phyloP scores from a whole-genome alignment of 495 filamentous ascomycete species.

The Penicillium cinerascens region DNA sequence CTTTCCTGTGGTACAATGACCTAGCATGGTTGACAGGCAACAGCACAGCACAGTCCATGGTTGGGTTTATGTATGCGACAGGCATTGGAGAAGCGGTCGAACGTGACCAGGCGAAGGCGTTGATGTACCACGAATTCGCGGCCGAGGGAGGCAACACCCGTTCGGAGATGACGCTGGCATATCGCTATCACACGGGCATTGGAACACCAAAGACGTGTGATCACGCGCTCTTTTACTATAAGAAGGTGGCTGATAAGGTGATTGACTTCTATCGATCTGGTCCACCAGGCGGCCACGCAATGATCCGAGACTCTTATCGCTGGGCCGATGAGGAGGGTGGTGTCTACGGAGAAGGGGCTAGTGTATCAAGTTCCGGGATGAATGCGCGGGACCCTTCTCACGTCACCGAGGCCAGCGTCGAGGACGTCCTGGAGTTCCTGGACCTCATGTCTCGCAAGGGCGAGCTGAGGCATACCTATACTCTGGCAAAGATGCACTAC shows the following conservation, averaged over 20 bases:
- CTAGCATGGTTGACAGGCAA: constrained; percentile 80
- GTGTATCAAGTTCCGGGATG: constrained; percentile 83
- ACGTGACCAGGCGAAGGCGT: constrained; percentile 84
- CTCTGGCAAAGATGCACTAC: constrained; percentile 82
- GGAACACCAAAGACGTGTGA: constrained; percentile 84
- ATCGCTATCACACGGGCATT: constrained; percentile 81
- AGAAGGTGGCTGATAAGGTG: constrained; percentile 89
- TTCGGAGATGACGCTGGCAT: constrained; percentile 92
- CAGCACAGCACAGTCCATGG: constrained; percentile 87
- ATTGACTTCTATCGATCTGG: constrained; percentile 81
- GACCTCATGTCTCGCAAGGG: constrained; percentile 93
- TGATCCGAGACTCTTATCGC: constrained; percentile 70
- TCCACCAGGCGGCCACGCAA: constrained; percentile 81
- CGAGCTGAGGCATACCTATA: constrained; percentile 87
- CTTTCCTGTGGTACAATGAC: constrained; percentile 77
- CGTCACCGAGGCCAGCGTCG: constrained; percentile 74
- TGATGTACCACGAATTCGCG: constrained; percentile 93
- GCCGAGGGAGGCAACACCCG: constrained; percentile 77
- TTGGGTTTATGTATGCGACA: constrained; percentile 95
- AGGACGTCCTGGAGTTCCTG: constrained; percentile 92
- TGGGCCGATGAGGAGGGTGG: constrained; percentile 85
- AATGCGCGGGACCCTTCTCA: constrained; percentile 70
- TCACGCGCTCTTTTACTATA: constrained; percentile 81
- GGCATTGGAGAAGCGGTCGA: constrained; percentile 80
- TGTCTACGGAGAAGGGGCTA: constrained; percentile 92